Evolutionary conservation across 768 basidiomycete genomes (phyloP).

Genomic region (Pleurotus cornucopiae): DNA sequence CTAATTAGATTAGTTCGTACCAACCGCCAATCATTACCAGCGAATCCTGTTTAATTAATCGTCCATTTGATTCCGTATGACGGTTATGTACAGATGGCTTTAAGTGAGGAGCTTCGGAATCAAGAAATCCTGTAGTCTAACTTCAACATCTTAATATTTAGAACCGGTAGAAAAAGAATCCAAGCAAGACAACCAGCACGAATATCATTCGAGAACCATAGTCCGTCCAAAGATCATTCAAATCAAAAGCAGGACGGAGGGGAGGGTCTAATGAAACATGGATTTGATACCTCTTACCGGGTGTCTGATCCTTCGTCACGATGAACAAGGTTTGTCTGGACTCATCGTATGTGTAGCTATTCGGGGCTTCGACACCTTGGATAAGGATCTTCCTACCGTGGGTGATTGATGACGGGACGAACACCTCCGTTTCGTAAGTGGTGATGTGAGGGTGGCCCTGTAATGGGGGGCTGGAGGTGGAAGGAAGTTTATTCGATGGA

Average conservation of each 20-base stretch:
- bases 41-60: too few species aligned
- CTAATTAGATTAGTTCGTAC: too few species aligned
- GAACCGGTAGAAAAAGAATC: constrained; percentile 15
- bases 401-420: constrained; percentile 61
- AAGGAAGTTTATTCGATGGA: constrained; percentile 9
- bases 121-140: neutral
- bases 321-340: constrained; percentile 73
- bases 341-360: constrained; percentile 57
- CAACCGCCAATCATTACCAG: too few species aligned
- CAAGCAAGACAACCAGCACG: constrained; percentile 18
- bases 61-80: neutral
- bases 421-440: constrained; percentile 80
- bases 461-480: constrained; percentile 33
- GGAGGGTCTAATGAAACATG: constrained; percentile 54
- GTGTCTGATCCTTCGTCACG: constrained; percentile 36
- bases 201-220: constrained; percentile 17
- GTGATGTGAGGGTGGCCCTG: constrained; percentile 32
- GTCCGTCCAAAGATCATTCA: constrained; percentile 71
- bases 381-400: constrained; percentile 56
- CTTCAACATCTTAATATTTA: neutral
- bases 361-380: constrained; percentile 45
- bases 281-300: constrained; percentile 28
- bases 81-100: neutral
- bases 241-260: constrained; percentile 40
- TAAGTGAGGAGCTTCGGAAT: neutral